Evolutionary conservation across 371 early-diverging fungal genomes (phyloP).

Genomic region (Rhizomucor pusillus): DNA sequence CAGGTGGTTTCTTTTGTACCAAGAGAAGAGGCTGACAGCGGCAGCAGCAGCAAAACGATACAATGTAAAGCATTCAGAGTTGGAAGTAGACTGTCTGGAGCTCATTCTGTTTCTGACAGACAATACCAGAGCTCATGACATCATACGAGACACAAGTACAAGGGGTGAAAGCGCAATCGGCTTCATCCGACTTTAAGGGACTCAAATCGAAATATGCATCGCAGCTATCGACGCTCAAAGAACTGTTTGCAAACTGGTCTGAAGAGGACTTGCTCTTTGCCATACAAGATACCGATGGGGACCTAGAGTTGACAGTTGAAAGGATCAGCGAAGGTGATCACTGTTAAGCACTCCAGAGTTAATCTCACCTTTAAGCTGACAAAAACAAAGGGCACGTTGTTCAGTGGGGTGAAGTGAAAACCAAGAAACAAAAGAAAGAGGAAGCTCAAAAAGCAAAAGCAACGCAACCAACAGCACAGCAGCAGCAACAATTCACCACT

Average conservation of each 20-base stretch:
- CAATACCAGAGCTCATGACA: constrained; percentile 7
- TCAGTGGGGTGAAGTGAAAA: constrained; percentile 93
- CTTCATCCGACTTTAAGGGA: constrained; percentile 55
- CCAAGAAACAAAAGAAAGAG: constrained; percentile 64
- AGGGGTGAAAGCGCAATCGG: constrained; percentile 2
- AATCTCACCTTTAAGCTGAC: constrained; percentile 3
- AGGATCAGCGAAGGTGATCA: constrained; percentile 81
- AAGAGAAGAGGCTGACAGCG: too few species aligned
- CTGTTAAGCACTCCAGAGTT: neutral
- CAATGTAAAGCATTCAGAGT: too few species aligned
- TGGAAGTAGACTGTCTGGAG: too few species aligned
- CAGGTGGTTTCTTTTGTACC: too few species aligned
- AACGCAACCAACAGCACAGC: constrained; percentile 15
- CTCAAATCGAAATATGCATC: constrained; percentile 63
- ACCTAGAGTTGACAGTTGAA: constrained; percentile 75
- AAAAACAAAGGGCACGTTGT: constrained; percentile 71
- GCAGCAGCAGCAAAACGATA: too few species aligned
- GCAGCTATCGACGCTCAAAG: constrained; percentile 70
- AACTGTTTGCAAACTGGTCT: constrained; percentile 86
- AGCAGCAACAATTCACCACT: constrained; percentile 12
- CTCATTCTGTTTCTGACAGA: too few species aligned
- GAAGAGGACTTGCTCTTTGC: constrained; percentile 84
- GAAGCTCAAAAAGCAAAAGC: constrained; percentile 47
- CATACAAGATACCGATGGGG: constrained; percentile 83
- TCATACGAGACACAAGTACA: constrained; percentile 13